These are phyloP conservation scores for Penicillium italicum DNA, from an alignment of 2,329 filamentous ascomycete species.

Conservation along the genomic window DNA sequence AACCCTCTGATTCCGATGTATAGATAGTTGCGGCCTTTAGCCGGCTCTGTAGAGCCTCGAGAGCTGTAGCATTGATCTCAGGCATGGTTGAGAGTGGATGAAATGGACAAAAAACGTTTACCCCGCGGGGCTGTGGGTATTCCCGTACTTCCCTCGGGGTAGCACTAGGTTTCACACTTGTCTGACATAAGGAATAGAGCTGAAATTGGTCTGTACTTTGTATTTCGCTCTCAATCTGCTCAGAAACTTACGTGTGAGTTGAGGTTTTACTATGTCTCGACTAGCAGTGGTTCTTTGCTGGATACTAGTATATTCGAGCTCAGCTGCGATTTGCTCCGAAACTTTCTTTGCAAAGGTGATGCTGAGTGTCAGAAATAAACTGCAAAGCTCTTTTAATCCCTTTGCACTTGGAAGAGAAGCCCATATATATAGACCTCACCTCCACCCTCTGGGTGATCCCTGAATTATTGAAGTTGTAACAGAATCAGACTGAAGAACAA, in stretches of 20 bases:
- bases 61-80: background rate
- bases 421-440: background rate
- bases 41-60: slow-evolving; percentile 11
- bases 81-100: slow-evolving; percentile 5
- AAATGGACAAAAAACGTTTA: background rate
- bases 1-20: slow-evolving; percentile 23
- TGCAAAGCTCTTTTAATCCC: background rate
- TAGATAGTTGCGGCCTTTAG: slow-evolving; percentile 14
- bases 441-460: background rate
- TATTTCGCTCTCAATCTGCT: background rate
- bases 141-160: background rate
- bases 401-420: background rate
- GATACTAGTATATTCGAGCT: no score
- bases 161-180: background rate
- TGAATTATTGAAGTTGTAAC: background rate
- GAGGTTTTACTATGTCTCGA: no score
- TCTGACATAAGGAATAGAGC: background rate
- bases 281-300: no score
- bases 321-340: no score
- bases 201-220: background rate
- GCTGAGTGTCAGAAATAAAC: background rate
- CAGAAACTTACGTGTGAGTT: background rate
- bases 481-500: background rate
- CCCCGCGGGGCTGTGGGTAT: background rate
- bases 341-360: background rate